Percentiles rank a stretch among this genome's conserved stretches.
Evolutionary conservation across 2,329 filamentous ascomycete genomes (phyloP).

Genomic region (Aspergillus novofumigatus): DNA sequence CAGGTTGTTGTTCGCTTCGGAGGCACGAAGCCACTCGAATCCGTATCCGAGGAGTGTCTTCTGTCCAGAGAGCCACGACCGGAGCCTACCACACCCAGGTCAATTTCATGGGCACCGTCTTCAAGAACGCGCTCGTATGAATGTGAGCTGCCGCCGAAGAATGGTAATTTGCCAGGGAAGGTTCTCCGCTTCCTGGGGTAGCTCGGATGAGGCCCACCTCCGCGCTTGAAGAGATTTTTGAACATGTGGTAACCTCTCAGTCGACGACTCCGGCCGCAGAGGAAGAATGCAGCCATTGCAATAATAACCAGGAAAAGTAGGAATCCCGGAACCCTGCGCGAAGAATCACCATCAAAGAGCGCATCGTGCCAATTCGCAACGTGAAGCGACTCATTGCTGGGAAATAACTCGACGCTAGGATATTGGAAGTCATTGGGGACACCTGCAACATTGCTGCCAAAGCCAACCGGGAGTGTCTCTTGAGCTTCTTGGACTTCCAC

Average conservation of each 20-base stretch:
- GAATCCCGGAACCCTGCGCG: conserved; percentile 68
- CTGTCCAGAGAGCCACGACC: conserved; percentile 53
- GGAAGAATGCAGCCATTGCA: conserved; percentile 63
- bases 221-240: conserved; percentile 30
- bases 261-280: conserved; percentile 75
- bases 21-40: conserved; percentile 54
- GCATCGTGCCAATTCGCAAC: conserved; percentile 56
- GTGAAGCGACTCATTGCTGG: conserved; percentile 27
- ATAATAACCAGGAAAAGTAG: conserved; percentile 74
- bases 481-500: conserved; percentile 54
- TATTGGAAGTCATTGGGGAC: conserved; percentile 78
- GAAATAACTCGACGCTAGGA: conserved; percentile 47
- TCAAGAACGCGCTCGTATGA: conserved; percentile 83
- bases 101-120: conserved; percentile 71
- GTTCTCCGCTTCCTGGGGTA: conserved; percentile 53
- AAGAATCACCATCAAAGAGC: conserved; percentile 62
- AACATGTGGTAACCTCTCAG: conserved; percentile 57
- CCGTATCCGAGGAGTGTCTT: conserved; percentile 57
- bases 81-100: conserved; percentile 64
- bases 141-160: conserved; percentile 32
- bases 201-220: conserved; percentile 29
- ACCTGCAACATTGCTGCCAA: conserved; percentile 74
- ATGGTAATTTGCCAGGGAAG: conserved; percentile 53
- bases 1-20: conserved; percentile 38
- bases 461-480: conserved; percentile 73